A percentile compares a stretch with the other conserved stretches of the same genome.
These are phyloP conservation scores for Scalesia atractyloides DNA, from an alignment of 129 eudicot genomes.

Conservation along the genomic window DNA sequence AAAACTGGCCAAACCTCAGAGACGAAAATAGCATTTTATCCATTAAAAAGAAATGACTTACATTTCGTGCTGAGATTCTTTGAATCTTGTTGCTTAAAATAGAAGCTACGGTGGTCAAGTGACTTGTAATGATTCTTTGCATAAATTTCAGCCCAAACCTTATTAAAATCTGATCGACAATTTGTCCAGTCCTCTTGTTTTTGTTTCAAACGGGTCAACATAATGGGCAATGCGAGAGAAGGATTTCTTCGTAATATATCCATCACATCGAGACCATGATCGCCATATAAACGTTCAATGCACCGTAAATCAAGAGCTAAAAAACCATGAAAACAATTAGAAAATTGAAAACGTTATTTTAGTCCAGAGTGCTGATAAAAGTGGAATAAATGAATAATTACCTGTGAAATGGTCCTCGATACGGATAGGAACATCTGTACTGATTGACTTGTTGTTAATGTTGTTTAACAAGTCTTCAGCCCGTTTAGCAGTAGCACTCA, in stretches of 20 bases:
- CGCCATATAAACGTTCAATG: constrained; percentile 97
- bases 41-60: constrained; percentile 34
- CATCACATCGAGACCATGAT: constrained; percentile 97
- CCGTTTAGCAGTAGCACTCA: constrained; percentile 76
- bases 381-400: constrained; percentile 20
- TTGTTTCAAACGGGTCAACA: constrained; percentile 91
- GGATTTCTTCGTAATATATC: constrained; percentile 89
- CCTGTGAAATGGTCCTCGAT: constrained; percentile 91
- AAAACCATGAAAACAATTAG: constrained; percentile 11
- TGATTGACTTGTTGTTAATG: constrained; percentile 53
- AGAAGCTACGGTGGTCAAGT: constrained; percentile 97
- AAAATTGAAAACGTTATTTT: neutral
- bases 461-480: constrained; percentile 81
- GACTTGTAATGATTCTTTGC: constrained; percentile 96
- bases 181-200: constrained; percentile 96
- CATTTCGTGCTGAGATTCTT: constrained; percentile 92
- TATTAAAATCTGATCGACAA: constrained; percentile 90
- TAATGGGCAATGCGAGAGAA: constrained; percentile 74
- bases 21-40: too few species aligned
- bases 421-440: constrained; percentile 55
- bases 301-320: constrained; percentile 90
- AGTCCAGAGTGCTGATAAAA: neutral
- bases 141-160: constrained; percentile 97
- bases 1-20: too few species aligned
- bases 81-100: constrained; percentile 99